A percentile compares a stretch with the other conserved stretches of the same genome.
Conservation (phyloP, 257 asterid genomes). For the Voacanga thouarsii region DNA sequence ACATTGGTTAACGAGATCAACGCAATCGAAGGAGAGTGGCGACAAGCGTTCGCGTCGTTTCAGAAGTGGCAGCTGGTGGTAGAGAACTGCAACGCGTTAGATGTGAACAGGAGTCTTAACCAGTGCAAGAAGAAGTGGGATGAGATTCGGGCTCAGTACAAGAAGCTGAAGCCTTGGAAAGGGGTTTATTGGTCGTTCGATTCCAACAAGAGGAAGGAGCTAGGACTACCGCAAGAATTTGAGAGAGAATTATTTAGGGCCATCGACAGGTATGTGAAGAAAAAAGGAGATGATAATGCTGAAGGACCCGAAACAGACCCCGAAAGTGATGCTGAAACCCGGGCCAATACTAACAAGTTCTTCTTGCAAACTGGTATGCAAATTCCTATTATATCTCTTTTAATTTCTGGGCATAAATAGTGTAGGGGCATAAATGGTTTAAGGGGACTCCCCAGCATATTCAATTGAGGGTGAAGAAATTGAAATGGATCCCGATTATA, state of each 20-base stretch:
- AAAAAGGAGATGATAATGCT: constrained; percentile 28
- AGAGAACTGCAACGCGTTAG: constrained; percentile 69
- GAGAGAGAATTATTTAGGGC: constrained; percentile 50
- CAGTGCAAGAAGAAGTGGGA: constrained; percentile 87
- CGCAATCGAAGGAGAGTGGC: constrained; percentile 78
- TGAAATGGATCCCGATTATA: background rate
- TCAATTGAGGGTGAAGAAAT: background rate
- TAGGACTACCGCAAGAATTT: constrained; percentile 34
- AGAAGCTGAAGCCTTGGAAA: constrained; percentile 34
- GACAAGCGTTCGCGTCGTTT: constrained; percentile 64
- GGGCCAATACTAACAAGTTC: constrained; percentile 23
- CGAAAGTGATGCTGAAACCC: constrained; percentile 59
- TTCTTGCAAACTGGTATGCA: constrained; percentile 42
- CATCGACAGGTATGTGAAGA: constrained; percentile 43
- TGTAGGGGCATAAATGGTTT: background rate
- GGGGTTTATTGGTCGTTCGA: constrained; percentile 34
- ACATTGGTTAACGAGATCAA: constrained; percentile 64
- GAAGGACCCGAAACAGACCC: constrained; percentile 50
- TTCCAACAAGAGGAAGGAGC: constrained; percentile 11
- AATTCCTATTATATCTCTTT: background rate
- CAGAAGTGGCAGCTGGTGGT: constrained; percentile 98
- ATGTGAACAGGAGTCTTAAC: constrained; percentile 58
- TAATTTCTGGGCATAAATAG: background rate
- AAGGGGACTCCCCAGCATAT: background rate
- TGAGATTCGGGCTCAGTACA: constrained; percentile 42